Percentiles rank a stretch among this genome's conserved stretches.
These are phyloP conservation scores for Aureobasidium pullulans DNA, from an alignment of 2,329 filamentous ascomycete genomes.

Conservation along the genomic window DNA sequence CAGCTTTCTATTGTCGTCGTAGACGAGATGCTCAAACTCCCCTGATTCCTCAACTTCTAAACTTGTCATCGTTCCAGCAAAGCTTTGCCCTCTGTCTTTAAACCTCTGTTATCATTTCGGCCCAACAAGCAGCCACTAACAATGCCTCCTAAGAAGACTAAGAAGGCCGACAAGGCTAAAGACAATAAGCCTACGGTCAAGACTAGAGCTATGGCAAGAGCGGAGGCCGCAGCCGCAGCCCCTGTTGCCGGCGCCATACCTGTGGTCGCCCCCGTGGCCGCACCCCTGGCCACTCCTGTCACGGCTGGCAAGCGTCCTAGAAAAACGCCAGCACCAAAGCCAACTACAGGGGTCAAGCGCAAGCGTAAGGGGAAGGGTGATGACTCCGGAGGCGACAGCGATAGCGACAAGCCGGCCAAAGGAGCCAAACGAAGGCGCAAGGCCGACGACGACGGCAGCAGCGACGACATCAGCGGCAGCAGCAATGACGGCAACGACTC, in stretches of 20 bases:
- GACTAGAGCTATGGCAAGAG: neutral
- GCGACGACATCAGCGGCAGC: neutral
- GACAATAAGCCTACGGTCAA: neutral
- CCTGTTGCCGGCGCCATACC: neutral
- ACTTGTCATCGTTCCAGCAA: too few species aligned
- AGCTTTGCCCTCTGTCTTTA: too few species aligned
- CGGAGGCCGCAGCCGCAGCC: neutral
- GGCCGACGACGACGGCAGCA: neutral
- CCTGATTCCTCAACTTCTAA: too few species aligned
- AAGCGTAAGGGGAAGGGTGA: neutral
- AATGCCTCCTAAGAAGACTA: neutral
- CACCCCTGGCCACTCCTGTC: neutral
- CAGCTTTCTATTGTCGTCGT: too few species aligned
- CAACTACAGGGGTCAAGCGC: neutral
- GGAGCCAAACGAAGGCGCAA: neutral
- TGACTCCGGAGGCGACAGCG: neutral
- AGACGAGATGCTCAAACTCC: too few species aligned
- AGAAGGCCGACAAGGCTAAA: neutral
- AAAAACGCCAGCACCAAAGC: neutral
- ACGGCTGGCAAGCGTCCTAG: neutral
- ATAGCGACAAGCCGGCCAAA: neutral
- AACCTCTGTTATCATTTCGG: too few species aligned
- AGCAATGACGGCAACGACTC: neutral
- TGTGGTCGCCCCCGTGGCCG: neutral
- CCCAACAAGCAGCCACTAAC: neutral